Percentiles rank a stretch among this genome's conserved stretches.
These are phyloP conservation scores for Xenoacremonium recifei DNA, from an alignment of 2,329 filamentous ascomycete genomes.

Conservation along the genomic window DNA sequence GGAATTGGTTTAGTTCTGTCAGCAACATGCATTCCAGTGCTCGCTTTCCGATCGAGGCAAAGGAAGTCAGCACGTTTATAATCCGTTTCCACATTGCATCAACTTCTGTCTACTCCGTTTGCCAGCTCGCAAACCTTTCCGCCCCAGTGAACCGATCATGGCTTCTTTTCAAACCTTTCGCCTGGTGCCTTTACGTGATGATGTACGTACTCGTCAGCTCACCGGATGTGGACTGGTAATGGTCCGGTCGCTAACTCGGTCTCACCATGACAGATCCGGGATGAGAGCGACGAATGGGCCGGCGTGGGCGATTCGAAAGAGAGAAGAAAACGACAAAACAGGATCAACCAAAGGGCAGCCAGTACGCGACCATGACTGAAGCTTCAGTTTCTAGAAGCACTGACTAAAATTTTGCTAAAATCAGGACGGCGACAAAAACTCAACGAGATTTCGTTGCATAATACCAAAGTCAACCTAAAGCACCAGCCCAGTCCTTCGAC, in stretches of 20 bases:
- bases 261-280: slow-evolving; percentile 2
- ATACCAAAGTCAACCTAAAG: background rate
- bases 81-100: background rate
- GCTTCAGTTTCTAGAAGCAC: background rate
- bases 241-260: background rate
- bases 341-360: slow-evolving; percentile 17
- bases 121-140: background rate
- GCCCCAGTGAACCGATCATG: too few relatives aligned
- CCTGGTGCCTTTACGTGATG: slow-evolving; percentile 16
- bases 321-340: slow-evolving; percentile 18
- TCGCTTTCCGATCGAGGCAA: slow-evolving; percentile 8
- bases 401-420: slow-evolving; percentile 5
- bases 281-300: slow-evolving; percentile 15
- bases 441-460: slow-evolving; percentile 2
- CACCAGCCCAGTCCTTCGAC: background rate
- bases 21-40: too few relatives aligned
- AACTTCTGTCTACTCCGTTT: background rate
- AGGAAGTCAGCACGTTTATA: slow-evolving; percentile 8
- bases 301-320: slow-evolving; percentile 16
- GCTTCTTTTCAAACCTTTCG: slow-evolving; percentile 18
- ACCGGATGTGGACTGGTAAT: background rate
- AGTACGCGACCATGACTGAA: slow-evolving; percentile 4
- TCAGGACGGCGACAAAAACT: slow-evolving; percentile 17
- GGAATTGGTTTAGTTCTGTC: too few relatives aligned
- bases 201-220: slow-evolving; percentile 7